Evolutionary conservation across 2,329 filamentous ascomycete species (phyloP).

Genomic region (Colletotrichum graminicola): DNA sequence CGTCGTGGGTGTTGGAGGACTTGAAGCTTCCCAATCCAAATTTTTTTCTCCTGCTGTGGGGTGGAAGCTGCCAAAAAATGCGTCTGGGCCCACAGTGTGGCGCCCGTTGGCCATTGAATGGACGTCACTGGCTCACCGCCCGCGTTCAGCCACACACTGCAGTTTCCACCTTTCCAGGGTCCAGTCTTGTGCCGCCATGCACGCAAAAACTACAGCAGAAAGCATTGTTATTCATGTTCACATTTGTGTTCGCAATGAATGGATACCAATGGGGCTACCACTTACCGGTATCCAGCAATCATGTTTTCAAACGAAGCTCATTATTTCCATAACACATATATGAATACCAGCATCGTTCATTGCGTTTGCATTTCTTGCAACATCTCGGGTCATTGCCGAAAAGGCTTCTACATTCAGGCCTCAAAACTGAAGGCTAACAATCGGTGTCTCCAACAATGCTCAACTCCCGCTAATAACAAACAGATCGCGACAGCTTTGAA

Average conservation of each 20-base stretch:
- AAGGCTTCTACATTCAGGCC: not conserved
- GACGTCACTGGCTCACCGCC: slow-evolving; percentile 16
- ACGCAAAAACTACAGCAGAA: not conserved
- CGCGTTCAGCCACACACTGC: slow-evolving; percentile 34
- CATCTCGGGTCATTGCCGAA: not conserved
- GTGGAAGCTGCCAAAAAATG: slow-evolving; percentile 38
- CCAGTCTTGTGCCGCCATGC: slow-evolving; percentile 9
- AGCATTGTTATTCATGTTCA: not conserved
- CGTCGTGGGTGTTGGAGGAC: slow-evolving; percentile 41
- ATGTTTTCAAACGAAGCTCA: not conserved
- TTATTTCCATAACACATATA: too few relatives aligned
- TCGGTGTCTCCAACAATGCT: slow-evolving; percentile 27
- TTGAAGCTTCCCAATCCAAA: slow-evolving; percentile 44
- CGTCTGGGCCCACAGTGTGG: slow-evolving; percentile 31
- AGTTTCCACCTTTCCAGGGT: slow-evolving; percentile 12
- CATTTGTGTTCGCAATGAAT: not conserved
- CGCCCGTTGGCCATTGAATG: slow-evolving; percentile 27
- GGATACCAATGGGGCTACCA: not conserved
- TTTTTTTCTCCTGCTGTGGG: slow-evolving; percentile 44
- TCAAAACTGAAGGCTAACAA: not conserved
- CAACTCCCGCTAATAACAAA: slow-evolving; percentile 39
- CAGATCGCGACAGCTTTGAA: not conserved
- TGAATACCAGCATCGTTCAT: not conserved
- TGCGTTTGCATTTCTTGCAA: not conserved
- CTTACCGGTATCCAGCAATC: not conserved